Evolutionary conservation across 73 alveolate species (phyloP), one percentile per base, ranked within the genome.

Genomic region (Paramecium caudatum): DNA sequence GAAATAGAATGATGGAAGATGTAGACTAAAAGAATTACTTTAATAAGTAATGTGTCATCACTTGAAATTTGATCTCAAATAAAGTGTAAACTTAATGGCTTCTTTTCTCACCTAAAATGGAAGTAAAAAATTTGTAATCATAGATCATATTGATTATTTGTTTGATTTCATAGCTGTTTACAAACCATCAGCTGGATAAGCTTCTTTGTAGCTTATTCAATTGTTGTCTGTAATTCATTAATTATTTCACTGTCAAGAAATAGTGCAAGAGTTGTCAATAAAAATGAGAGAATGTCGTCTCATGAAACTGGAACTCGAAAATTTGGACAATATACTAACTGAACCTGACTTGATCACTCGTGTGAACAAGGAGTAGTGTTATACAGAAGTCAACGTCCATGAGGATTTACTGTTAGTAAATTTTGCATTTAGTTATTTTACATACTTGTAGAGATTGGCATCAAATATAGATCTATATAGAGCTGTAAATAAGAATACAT

Each of bases 381-480:
- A 27, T 3, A 74, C 88, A 7, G 88, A 74, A 25, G 55, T 45
- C 33, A 37, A 37, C 65, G 88, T 21, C 43, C 36, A 15, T 47
- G 65, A 37, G 39, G 68, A 45, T 10, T 2, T 33, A 41, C 25
- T 3, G 23, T 21, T 74, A 36, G 8, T 32, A 10, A 3, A 37
- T 21, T 74, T 41, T 74, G 32, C 47, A 9, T 21, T 23, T 5
- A 27, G 32, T 8, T 74, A 74, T 43, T 74, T 41, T 74, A 37
- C 68, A 15, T 74, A 74, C 43, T 43, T 74, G 5, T 43, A 74
- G 43, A 45, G 88, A 17, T 37, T 74, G 5, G 88, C 88, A 9
- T 34, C 88, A 16, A 74, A 74, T 43, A 45, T 74, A 45, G 88
- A 74, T 74, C 47, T 74, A 17, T 74, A 41, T 74, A 74, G 88